Base-by-base conservation (phyloP, 768 basidiomycete species). In the Termitomyces sp. region DNA sequence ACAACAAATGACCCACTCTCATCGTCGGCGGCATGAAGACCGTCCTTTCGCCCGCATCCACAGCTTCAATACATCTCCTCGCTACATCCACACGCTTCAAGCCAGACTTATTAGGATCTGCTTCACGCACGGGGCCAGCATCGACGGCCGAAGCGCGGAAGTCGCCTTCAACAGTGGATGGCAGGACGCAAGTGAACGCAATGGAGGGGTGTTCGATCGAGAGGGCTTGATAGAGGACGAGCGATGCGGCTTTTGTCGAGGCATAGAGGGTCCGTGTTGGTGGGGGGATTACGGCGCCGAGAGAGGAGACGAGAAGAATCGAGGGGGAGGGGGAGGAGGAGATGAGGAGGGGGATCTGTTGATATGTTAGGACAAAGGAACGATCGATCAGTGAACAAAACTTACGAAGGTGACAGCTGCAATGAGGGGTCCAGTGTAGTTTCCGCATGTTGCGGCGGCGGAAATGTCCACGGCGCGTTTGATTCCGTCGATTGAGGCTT, bases 191-290 rank as follows among this genome's bases (percentile, higher is more conserved):
- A 0, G 84, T 77, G 69, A 92, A 92, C 0, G 71, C 46, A 62
- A 94, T 82, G 3, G 70, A 65, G 6, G 90, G 88, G 60, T 93
- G 87, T 62, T 94, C 92, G 58, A 92, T 88, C 4, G 91, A 75
- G 32, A 94, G 82, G 0, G 87, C 78, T 69, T 90, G 89, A 69
- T 85, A 93, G 56, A 94, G 83, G 5, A 87, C 61, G 29, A 91
- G 79, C 1, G 88, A 84, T 0, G 93, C 89, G 2, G 87, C 78
- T 69, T 98, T 97, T 10, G 88, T 90, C 3, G 92, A 84, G 0
- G 81, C 84, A 67, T 98, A 98, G 36, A 98, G 72, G 0, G 90
- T 74, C 7, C 94, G 86, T 0, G 90, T 93, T 0, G 94, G 94
- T 0, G 94, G 84, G 2, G 94, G 90, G 36, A 94, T 85, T 6